Conservation (phyloP, 305 asterid species). For the Fraxinus nigra region DNA sequence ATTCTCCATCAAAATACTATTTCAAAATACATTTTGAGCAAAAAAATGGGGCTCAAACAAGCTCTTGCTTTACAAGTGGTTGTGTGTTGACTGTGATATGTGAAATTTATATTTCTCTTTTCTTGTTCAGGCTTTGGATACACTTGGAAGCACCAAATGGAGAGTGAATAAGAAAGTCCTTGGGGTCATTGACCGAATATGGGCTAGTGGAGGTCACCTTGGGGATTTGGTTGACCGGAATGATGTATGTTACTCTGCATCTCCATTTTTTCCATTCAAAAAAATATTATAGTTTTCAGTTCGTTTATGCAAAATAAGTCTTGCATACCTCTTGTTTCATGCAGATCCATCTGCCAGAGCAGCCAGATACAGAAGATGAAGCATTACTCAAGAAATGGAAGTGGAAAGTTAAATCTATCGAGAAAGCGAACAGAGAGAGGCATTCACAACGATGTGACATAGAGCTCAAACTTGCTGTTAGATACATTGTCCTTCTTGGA, state of each 20-base stretch:
- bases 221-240: constrained; percentile 79
- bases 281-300: neutral
- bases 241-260: constrained; percentile 58
- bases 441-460: constrained; percentile 92
- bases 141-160: constrained; percentile 94
- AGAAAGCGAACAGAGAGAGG: constrained; percentile 90
- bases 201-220: constrained; percentile 92
- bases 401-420: constrained; percentile 67
- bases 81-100: neutral
- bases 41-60: no score
- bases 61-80: neutral
- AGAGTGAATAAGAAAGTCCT: constrained; percentile 89
- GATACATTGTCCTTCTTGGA: constrained; percentile 27
- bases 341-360: constrained; percentile 71
- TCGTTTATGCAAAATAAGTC: constrained; percentile 4
- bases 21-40: no score
- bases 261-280: neutral
- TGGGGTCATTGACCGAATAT: constrained; percentile 68
- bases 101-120: constrained; percentile 17
- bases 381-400: constrained; percentile 67
- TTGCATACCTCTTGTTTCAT: constrained; percentile 15
- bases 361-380: constrained; percentile 91
- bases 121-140: constrained; percentile 74
- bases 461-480: constrained; percentile 92
- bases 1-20: no score